Evolutionary conservation across 2,329 filamentous ascomycete species (phyloP).

Genomic region (Coniella lustricola): DNA sequence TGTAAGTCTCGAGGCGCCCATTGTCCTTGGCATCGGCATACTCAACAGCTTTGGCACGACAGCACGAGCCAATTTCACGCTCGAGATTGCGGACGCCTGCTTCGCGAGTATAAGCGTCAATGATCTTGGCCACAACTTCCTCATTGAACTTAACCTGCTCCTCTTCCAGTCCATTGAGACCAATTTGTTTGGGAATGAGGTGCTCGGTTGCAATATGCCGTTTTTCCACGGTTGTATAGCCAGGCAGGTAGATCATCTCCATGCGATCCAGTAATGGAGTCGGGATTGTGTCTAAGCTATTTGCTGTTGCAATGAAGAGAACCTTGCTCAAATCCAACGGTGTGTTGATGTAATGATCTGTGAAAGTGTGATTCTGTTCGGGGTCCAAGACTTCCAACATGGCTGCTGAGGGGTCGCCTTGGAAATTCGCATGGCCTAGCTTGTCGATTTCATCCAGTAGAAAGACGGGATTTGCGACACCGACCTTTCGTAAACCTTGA

Average conservation of each 20-base stretch:
- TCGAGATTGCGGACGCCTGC: conserved; percentile 94
- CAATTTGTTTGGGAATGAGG: conserved; percentile 92
- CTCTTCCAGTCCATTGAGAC: conserved; percentile 73
- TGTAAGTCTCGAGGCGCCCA: conserved; percentile 62
- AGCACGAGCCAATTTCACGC: conserved; percentile 89
- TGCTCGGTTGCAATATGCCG: conserved; percentile 88
- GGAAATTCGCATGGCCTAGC: conserved; percentile 81
- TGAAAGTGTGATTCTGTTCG: conserved; percentile 92
- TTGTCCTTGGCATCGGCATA: conserved; percentile 84
- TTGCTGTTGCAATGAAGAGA: conserved; percentile 94
- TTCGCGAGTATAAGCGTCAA: conserved; percentile 93
- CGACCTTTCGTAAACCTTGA: conserved; percentile 88
- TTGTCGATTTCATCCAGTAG: conserved; percentile 98
- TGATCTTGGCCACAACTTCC: conserved; percentile 88
- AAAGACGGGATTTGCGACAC: conserved; percentile 91
- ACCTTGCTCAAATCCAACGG: conserved; percentile 95
- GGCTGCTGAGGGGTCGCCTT: conserved; percentile 91
- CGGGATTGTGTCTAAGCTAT: conserved; percentile 89
- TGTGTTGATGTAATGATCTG: conserved; percentile 92
- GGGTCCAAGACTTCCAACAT: conserved; percentile 98
- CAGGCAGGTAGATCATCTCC: conserved; percentile 89
- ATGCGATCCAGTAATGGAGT: conserved; percentile 91
- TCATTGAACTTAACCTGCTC: conserved; percentile 71
- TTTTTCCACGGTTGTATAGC: conserved; percentile 96
- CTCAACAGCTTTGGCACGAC: conserved; percentile 90